phyloP scores from a whole-genome alignment of 768 basidiomycete genomes.

The Phylloporus sp. region DNA sequence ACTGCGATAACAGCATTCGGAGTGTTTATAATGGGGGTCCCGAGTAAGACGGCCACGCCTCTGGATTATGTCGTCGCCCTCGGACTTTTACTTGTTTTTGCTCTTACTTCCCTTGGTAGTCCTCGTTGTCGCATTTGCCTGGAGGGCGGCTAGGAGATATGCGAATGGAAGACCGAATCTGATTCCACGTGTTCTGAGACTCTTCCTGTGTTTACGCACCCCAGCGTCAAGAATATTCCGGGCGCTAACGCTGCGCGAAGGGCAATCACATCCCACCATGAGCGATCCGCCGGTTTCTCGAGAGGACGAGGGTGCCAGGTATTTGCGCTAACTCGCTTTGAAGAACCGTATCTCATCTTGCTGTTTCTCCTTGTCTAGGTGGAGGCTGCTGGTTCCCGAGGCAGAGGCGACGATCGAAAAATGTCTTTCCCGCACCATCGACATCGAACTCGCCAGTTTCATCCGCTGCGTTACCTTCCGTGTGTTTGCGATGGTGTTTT shows the following conservation, averaged over 20 bases:
- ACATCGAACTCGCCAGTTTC: slow-evolving; percentile 35
- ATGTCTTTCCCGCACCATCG: slow-evolving; percentile 10
- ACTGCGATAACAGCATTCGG: background rate
- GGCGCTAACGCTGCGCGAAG: slow-evolving; percentile 7
- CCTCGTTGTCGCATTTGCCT: background rate
- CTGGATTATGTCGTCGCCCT: slow-evolving; percentile 6
- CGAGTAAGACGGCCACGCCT: background rate
- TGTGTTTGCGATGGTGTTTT: slow-evolving; percentile 40
- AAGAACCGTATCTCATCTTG: slow-evolving; percentile 3
- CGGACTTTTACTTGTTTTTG: slow-evolving; percentile 14
- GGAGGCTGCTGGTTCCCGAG: slow-evolving; percentile 11
- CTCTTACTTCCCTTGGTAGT: slow-evolving; percentile 12
- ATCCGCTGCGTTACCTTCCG: slow-evolving; percentile 45
- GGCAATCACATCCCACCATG: slow-evolving; percentile 9
- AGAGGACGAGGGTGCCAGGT: slow-evolving; percentile 16
- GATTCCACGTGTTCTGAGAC: slow-evolving; percentile 14
- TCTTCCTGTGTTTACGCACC: background rate
- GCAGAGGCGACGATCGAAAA: slow-evolving; percentile 8
- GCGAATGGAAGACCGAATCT: background rate
- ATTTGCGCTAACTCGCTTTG: background rate
- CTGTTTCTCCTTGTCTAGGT: slow-evolving; percentile 5
- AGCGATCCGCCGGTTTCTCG: background rate
- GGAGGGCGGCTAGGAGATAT: background rate
- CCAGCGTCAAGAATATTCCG: slow-evolving; percentile 5
- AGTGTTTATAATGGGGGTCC: slow-evolving; percentile 11